Conservation (phyloP, 352 stramenopile genomes). For the Phytophthora brassicae region DNA sequence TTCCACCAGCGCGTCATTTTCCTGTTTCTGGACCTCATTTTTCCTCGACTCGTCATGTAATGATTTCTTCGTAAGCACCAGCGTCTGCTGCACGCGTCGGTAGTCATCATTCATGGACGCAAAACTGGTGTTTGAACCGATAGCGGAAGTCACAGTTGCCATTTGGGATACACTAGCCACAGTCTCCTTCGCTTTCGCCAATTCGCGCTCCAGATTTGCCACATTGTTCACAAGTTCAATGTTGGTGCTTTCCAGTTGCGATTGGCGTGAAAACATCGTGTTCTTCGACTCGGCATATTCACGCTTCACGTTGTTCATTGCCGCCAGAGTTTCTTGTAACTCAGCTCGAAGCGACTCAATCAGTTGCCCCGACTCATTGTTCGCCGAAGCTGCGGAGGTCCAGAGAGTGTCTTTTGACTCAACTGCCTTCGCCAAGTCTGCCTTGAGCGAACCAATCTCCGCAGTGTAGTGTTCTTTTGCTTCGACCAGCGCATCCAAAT, state of each 20-base stretch:
- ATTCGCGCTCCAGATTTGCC: slow-evolving; percentile 59
- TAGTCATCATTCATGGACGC: slow-evolving; percentile 57
- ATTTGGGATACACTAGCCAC: slow-evolving; percentile 6
- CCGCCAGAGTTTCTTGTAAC: slow-evolving; percentile 63
- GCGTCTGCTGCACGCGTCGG: slow-evolving; percentile 56
- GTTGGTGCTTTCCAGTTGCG: slow-evolving; percentile 76
- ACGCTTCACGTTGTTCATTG: slow-evolving; percentile 60
- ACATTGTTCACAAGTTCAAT: slow-evolving; percentile 69
- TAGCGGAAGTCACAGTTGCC: neutral
- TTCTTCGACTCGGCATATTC: slow-evolving; percentile 66
- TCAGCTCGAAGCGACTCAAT: slow-evolving; percentile 61
- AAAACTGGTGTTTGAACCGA: slow-evolving; percentile 21
- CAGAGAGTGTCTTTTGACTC: slow-evolving; percentile 73
- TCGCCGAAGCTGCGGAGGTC: slow-evolving; percentile 65
- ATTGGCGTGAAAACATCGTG: slow-evolving; percentile 73
- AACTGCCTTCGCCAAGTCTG: slow-evolving; percentile 47
- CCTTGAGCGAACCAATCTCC: slow-evolving; percentile 48
- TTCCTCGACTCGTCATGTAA: slow-evolving; percentile 71
- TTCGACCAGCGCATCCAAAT: slow-evolving; percentile 46
- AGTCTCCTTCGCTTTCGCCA: slow-evolving; percentile 47
- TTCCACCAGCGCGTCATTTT: slow-evolving; percentile 51
- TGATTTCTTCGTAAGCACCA: slow-evolving; percentile 73
- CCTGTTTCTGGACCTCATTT: slow-evolving; percentile 68
- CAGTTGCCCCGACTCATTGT: slow-evolving; percentile 67
- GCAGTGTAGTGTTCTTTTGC: slow-evolving; percentile 33